Percentiles rank a stretch among this genome's conserved stretches.
Conservation (phyloP, 2,329 filamentous ascomycete species). For the Aspergillus thermomutatus region DNA sequence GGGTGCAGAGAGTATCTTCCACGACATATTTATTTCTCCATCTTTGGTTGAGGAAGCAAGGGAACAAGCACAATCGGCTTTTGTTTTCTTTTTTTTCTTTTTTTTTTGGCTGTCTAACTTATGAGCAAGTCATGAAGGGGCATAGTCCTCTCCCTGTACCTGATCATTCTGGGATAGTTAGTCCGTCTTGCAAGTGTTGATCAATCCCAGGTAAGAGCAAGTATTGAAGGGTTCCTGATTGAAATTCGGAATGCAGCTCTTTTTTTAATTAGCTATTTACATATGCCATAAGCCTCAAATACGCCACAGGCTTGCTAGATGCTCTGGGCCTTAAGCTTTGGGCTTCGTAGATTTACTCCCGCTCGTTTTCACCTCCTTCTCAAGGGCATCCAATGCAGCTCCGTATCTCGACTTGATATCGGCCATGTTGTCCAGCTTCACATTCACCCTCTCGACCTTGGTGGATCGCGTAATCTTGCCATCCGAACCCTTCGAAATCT, state of each 20-base stretch:
- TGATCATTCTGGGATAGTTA: not conserved
- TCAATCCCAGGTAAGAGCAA: not conserved
- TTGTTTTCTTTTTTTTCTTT: no score
- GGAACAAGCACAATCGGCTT: not conserved
- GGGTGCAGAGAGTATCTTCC: not conserved
- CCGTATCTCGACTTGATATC: conserved; percentile 31
- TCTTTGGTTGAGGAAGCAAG: not conserved
- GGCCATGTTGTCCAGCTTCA: conserved; percentile 28
- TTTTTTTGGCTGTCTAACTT: not conserved
- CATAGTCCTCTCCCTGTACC: not conserved
- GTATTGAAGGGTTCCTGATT: not conserved
- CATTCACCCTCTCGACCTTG: conserved; percentile 27
- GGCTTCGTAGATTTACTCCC: conserved; percentile 6
- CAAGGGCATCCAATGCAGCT: conserved; percentile 34
- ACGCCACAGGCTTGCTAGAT: not conserved
- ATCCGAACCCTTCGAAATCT: conserved; percentile 57
- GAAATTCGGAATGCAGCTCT: not conserved
- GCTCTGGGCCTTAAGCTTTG: not conserved
- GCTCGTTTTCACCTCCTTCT: conserved; percentile 33
- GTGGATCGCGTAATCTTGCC: conserved; percentile 31
- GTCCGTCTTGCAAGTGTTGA: not conserved
- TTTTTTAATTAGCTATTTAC: not conserved
- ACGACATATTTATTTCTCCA: not conserved
- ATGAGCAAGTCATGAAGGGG: not conserved
- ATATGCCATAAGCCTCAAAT: not conserved